phyloP scores from a whole-genome alignment of 73 alveolate species.

The Durusdinium trenchii region DNA sequence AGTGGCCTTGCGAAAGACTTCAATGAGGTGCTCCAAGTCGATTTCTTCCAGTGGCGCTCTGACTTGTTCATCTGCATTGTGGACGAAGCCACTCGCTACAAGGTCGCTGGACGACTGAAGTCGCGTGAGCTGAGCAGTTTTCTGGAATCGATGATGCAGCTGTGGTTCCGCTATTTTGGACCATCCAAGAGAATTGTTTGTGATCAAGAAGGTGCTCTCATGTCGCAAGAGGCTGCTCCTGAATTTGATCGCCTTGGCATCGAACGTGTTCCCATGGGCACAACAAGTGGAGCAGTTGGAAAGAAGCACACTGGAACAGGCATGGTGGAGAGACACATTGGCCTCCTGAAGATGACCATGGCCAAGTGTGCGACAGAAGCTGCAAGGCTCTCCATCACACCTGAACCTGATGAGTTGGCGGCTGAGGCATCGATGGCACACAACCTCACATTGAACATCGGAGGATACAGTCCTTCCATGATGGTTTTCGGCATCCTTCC shows the following conservation, averaged over 20 bases:
- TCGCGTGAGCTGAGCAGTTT: not conserved
- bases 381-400: not conserved
- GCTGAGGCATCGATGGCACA: not conserved
- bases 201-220: constrained; percentile 13
- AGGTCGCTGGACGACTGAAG: not conserved
- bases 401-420: not conserved
- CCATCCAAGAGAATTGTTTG: not conserved
- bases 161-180: constrained; percentile 47
- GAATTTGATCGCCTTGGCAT: constrained; percentile 9
- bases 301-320: not conserved
- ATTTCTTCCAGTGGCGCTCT: not conserved
- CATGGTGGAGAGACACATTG: constrained; percentile 34
- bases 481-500: not conserved
- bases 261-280: not conserved
- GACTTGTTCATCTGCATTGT: not conserved
- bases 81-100: constrained; percentile 52
- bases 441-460: not conserved
- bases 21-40: constrained; percentile 23
- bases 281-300: not conserved
- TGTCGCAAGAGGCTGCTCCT: not conserved
- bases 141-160: not conserved
- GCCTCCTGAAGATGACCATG: not conserved
- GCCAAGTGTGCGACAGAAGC: not conserved
- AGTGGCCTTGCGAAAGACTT: not conserved
- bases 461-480: not conserved